Percentiles rank a stretch among this genome's conserved stretches.
Evolutionary conservation across 257 asterid genomes (phyloP).

Genomic region (Nicotiana paniculata): DNA sequence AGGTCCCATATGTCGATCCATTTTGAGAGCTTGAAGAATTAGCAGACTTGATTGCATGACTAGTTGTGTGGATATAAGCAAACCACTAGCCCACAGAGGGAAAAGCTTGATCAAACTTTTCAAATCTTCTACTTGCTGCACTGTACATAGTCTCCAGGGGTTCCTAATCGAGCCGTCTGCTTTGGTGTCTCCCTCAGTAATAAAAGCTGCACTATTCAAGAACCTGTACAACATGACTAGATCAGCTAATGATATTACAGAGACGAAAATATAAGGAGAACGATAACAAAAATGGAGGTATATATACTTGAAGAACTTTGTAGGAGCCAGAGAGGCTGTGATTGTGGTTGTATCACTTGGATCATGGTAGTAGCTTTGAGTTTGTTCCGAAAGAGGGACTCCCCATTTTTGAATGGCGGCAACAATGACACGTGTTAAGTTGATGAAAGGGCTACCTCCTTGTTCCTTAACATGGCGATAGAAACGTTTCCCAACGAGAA

Average conservation of each 20-base stretch:
- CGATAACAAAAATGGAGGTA: conserved; percentile 21
- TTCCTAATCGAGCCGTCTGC: conserved; percentile 12
- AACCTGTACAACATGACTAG: conserved; percentile 25
- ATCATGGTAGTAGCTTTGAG: conserved; percentile 40
- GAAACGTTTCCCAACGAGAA: conserved; percentile 20
- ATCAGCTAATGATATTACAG: neutral
- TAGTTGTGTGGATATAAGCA: conserved; percentile 52
- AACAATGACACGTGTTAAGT: conserved; percentile 42
- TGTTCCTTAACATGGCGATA: conserved; percentile 30
- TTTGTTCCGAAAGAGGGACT: conserved; percentile 23
- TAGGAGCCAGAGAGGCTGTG: conserved; percentile 5
- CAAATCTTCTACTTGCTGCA: conserved; percentile 58
- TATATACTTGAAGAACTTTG: conserved; percentile 22
- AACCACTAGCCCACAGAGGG: conserved; percentile 65
- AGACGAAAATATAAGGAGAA: neutral
- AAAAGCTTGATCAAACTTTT: conserved; percentile 48
- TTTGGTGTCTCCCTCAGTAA: conserved; percentile 24
- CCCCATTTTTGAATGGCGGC: conserved; percentile 44
- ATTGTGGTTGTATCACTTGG: conserved; percentile 8
- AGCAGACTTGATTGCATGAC: conserved; percentile 52
- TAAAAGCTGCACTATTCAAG: conserved; percentile 57
- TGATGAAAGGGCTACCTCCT: conserved; percentile 52
- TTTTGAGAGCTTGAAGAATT: conserved; percentile 57
- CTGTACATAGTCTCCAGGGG: conserved; percentile 44
- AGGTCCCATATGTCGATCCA: conserved; percentile 50